Evolutionary conservation across 352 stramenopile genomes (phyloP).

Genomic region (Phytophthora cryptogea): DNA sequence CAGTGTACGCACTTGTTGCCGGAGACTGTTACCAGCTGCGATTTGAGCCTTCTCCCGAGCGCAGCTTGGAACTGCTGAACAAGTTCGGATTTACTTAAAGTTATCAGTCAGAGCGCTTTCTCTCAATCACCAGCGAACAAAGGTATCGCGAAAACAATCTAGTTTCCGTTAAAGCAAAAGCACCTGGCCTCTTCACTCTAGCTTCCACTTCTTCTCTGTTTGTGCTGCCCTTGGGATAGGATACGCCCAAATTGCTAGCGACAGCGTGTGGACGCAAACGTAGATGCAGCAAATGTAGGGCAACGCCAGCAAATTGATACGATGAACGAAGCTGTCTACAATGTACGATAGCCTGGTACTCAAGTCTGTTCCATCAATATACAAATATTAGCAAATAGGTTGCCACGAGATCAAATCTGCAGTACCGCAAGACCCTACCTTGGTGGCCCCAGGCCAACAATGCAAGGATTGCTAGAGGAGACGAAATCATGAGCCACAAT

Average conservation of each 20-base stretch:
- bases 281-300: constrained; percentile 76
- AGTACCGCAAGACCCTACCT: constrained; percentile 33
- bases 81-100: constrained; percentile 45
- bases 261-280: constrained; percentile 68
- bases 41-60: constrained; percentile 51
- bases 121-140: neutral
- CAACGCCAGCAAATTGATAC: constrained; percentile 62
- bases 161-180: neutral
- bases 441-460: constrained; percentile 28
- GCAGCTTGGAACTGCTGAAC: constrained; percentile 47
- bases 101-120: neutral
- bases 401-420: neutral
- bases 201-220: constrained; percentile 24
- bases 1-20: constrained; percentile 53
- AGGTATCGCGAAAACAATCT: constrained; percentile 2
- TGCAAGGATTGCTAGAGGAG: constrained; percentile 45
- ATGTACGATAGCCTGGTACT: constrained; percentile 35
- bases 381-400: constrained; percentile 4
- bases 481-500: constrained; percentile 62
- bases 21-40: constrained; percentile 65
- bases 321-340: constrained; percentile 53
- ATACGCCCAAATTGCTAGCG: constrained; percentile 52
- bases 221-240: constrained; percentile 3
- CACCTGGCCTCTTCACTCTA: constrained; percentile 25
- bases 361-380: constrained; percentile 23